Conservation (phyloP, 148 eudicot species). For the Suaeda aralocaspica region DNA sequence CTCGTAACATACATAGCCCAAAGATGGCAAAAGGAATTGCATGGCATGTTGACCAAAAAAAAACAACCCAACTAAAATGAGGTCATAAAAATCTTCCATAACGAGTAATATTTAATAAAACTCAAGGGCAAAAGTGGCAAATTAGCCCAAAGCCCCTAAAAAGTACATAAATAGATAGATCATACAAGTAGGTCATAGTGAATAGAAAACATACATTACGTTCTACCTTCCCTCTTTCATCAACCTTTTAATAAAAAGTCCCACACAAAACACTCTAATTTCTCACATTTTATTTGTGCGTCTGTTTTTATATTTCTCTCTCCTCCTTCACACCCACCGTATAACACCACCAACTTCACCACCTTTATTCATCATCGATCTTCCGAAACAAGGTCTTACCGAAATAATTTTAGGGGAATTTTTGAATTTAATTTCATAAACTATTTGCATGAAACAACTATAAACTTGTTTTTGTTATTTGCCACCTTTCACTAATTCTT, state of each 20-base stretch:
- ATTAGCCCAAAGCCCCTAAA: not conserved
- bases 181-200: too few species aligned
- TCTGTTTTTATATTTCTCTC: not conserved
- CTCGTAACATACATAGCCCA: not conserved
- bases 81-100: conserved; percentile 5
- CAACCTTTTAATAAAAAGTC: conserved; percentile 5
- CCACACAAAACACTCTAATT: not conserved
- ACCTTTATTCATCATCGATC: not conserved
- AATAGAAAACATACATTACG: conserved; percentile 4
- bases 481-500: conserved; percentile 18
- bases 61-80: not conserved
- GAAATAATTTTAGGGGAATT: not conserved
- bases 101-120: not conserved
- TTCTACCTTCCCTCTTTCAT: conserved; percentile 1
- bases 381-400: conserved; percentile 12
- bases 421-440: too few species aligned
- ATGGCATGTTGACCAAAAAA: conserved; percentile 1
- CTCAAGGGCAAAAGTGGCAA: not conserved
- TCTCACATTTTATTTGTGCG: conserved; percentile 5
- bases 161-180: not conserved
- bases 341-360: too few species aligned
- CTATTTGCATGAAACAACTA: conserved; percentile 36
- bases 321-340: not conserved
- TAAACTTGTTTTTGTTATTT: conserved; percentile 7
- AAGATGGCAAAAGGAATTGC: not conserved